Base-by-base conservation (phyloP, 768 basidiomycete species). In the Boletus eberwhitei region DNA sequence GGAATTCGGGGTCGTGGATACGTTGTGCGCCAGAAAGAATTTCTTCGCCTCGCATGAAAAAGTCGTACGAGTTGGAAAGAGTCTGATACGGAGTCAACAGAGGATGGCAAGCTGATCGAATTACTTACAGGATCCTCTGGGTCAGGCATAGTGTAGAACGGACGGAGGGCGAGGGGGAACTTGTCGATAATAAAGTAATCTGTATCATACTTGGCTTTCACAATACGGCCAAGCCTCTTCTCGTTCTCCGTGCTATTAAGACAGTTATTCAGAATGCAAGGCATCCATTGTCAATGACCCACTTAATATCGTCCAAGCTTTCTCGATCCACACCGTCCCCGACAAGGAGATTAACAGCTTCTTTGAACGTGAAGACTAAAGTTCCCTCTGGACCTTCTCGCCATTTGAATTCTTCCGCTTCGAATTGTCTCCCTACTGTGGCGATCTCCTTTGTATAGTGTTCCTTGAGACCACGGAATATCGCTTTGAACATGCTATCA, bases 131-230 rank as follows among this genome's bases (percentile, higher is more conserved):
- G 86, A 73, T 98, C 88, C 58, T 82, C 78, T 13, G 96, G 84
- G 75, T 99, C 97, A 53, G 95, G 91, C 97, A 99, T 98, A 52
- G 97, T 99, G 75, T 99, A 99, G 77, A 99, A 99, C 3, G 97
- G 97, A 51, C 97, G 89, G 55, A 98, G 84, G 36, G 81, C 88
- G 72, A 95, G 80, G 5, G 97, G 97, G 82, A 98, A 99, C 74
- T 98, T 99, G 80, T 99, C 97, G 62, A 99, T 87, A 72, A 98
- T 98, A 76, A 90, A 99, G 77, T 98, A 99, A 73, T 99, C 97
- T 42, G 93, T 98, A 64, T 93, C 85, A 70, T 97, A 96, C 74
- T 97, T 98, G 48, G 84, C 87, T 68, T 87, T 91, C 64, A 99
- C 85, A 50, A 98, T 75, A 45, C 86, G 78, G 21, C 97, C 97